phyloP scores from a whole-genome alignment of 805 yeast species.

The Wickerhamomyces bisporus region DNA sequence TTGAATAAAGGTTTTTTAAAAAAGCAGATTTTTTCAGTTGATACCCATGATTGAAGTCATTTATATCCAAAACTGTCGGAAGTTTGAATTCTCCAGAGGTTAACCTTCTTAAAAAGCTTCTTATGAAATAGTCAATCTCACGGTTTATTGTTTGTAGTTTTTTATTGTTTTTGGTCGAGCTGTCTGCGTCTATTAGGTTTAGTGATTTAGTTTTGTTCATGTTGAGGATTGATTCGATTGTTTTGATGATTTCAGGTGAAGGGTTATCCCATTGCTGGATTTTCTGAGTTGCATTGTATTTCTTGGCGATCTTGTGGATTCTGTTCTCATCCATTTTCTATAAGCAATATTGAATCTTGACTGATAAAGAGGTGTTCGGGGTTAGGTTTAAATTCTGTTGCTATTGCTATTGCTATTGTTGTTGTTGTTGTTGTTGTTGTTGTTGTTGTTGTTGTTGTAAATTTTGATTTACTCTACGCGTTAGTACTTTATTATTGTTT shows the following conservation, averaged over 20 bases:
- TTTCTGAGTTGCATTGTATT: constrained; percentile 6
- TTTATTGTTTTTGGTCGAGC: constrained; percentile 7
- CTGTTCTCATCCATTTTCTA: constrained; percentile 11
- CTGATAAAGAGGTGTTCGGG: too few species aligned
- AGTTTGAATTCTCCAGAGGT: constrained; percentile 5
- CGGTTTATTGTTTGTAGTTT: constrained; percentile 8
- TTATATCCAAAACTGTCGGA: constrained; percentile 10
- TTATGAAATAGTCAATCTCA: too few species aligned
- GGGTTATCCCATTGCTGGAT: constrained; percentile 17
- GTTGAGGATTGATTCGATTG: constrained; percentile 10
- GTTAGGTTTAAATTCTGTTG: too few species aligned
- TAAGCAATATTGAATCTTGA: too few species aligned
- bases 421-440: too few species aligned
- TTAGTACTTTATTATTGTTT: too few species aligned
- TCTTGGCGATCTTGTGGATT: constrained; percentile 15
- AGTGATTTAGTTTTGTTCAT: constrained; percentile 15
- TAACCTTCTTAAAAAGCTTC: constrained; percentile 9
- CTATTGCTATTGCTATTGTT: too few species aligned
- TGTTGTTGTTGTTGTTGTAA: too few species aligned
- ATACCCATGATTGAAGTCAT: constrained; percentile 18
- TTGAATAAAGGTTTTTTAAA: constrained; percentile 12
- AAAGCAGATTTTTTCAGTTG: constrained; percentile 15
- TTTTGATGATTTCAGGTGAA: constrained; percentile 3
- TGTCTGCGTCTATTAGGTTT: too few species aligned
- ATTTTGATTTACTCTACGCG: neutral